Evolutionary conservation across 257 asterid species (phyloP).

Genomic region (Fraxinus pennsylvanica): DNA sequence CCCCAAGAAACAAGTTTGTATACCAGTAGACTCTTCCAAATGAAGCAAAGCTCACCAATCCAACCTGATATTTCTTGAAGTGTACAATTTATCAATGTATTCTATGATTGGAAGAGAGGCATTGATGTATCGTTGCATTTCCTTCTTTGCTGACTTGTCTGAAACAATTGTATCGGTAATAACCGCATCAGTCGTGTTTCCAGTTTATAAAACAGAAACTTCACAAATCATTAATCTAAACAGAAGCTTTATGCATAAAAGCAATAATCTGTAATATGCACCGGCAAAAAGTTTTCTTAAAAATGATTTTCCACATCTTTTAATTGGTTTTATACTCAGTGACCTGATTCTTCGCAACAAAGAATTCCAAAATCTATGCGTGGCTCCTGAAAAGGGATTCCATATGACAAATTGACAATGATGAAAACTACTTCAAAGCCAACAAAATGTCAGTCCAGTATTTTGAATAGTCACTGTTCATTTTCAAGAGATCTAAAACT

Average conservation of each 20-base stretch:
- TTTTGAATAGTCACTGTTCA: too few species aligned
- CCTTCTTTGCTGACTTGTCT: slow-evolving; percentile 73
- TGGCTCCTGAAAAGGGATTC: too few species aligned
- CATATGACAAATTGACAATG: too few species aligned
- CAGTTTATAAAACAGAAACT: background rate
- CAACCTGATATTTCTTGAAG: slow-evolving; percentile 61
- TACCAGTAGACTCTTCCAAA: background rate
- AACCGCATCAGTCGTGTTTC: background rate
- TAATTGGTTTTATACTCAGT: too few species aligned
- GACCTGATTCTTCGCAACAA: too few species aligned
- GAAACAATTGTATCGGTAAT: slow-evolving; percentile 21
- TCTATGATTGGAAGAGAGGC: slow-evolving; percentile 75
- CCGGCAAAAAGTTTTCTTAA: background rate
- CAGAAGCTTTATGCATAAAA: background rate
- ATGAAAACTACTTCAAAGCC: too few species aligned
- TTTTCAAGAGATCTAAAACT: background rate
- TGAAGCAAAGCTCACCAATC: slow-evolving; percentile 65
- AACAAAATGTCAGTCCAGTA: background rate
- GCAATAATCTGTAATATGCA: background rate
- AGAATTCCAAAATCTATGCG: too few species aligned
- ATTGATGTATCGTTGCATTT: slow-evolving; percentile 74
- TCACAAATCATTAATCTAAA: background rate
- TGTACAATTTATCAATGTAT: slow-evolving; percentile 71
- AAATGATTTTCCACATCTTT: too few species aligned
- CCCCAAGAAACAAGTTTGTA: background rate